These are phyloP conservation scores for Russula sp. DNA, from an alignment of 768 basidiomycete genomes.

Conservation along the genomic window DNA sequence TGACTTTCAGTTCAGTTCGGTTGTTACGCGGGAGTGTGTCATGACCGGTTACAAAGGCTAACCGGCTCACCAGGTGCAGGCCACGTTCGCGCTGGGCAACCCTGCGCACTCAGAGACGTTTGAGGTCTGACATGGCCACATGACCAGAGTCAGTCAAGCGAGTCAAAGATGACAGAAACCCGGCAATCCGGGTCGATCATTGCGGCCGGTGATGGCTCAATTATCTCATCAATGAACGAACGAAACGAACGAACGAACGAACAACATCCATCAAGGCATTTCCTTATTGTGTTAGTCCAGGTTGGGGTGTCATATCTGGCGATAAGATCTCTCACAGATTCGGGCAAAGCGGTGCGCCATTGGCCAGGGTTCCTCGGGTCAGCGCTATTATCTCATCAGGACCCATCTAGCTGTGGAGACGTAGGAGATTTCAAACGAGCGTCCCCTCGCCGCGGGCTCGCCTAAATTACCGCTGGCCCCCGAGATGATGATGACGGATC, in stretches of 20 bases:
- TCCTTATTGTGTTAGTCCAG: conserved; percentile 22
- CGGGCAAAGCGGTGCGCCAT: conserved; percentile 14
- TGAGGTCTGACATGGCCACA: background rate
- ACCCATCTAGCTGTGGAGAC: conserved; percentile 18
- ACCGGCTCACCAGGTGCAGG: conserved; percentile 3
- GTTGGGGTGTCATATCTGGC: conserved; percentile 18
- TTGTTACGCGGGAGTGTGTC: background rate
- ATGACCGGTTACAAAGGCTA: background rate
- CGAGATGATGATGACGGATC: conserved; percentile 24
- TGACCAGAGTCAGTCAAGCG: background rate
- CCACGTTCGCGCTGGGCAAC: background rate
- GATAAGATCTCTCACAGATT: conserved; percentile 5
- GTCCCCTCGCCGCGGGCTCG: conserved; percentile 23
- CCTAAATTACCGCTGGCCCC: conserved; percentile 22
- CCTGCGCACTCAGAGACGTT: background rate
- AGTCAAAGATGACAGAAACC: background rate
- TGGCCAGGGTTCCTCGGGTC: conserved; percentile 15
- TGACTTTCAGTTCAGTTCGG: conserved; percentile 13
- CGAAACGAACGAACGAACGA: background rate
- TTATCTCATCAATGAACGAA: conserved; percentile 15
- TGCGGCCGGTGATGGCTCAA: conserved; percentile 11
- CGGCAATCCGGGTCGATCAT: conserved; percentile 4
- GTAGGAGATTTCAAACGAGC: conserved; percentile 20
- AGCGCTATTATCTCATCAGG: conserved; percentile 16
- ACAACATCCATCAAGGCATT: conserved; percentile 13